phyloP scores from a whole-genome alignment of 306 rosid genomes.

The Fragaria vesca region DNA sequence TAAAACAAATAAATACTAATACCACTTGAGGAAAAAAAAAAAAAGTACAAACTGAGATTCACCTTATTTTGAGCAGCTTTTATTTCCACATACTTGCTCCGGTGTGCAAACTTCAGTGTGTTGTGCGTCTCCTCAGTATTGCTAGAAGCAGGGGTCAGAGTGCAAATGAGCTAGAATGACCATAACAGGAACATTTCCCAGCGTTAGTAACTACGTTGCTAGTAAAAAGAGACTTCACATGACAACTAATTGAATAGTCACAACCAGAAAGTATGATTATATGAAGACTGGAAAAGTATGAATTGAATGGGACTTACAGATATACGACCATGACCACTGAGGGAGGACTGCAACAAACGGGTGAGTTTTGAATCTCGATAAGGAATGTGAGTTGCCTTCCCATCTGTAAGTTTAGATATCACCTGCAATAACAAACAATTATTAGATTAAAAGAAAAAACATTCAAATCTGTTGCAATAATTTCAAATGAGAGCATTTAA shows the following conservation, averaged over 20 bases:
- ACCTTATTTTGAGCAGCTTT: conserved; percentile 64
- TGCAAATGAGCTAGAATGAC: conserved; percentile 50
- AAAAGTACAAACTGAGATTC: conserved; percentile 8
- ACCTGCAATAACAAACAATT: conserved; percentile 38
- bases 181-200: conserved; percentile 13
- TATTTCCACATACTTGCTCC: conserved; percentile 57
- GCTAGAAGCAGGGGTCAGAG: conserved; percentile 59
- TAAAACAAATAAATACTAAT: conserved; percentile 4
- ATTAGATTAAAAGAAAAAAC: background rate
- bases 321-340: conserved; percentile 55
- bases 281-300: conserved; percentile 5
- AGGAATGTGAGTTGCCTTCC: conserved; percentile 54
- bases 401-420: conserved; percentile 60
- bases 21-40: background rate
- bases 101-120: conserved; percentile 58
- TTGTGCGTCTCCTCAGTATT: conserved; percentile 59
- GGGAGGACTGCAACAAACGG: conserved; percentile 60
- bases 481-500: background rate
- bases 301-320: conserved; percentile 39
- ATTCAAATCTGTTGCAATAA: background rate
- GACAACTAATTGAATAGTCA: background rate
- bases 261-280: conserved; percentile 1
- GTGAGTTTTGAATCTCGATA: conserved; percentile 67
- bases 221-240: background rate
- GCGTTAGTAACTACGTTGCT: conserved; percentile 9